Base-by-base conservation (phyloP, 495 filamentous ascomycete species). In the Podospora australis region DNA sequence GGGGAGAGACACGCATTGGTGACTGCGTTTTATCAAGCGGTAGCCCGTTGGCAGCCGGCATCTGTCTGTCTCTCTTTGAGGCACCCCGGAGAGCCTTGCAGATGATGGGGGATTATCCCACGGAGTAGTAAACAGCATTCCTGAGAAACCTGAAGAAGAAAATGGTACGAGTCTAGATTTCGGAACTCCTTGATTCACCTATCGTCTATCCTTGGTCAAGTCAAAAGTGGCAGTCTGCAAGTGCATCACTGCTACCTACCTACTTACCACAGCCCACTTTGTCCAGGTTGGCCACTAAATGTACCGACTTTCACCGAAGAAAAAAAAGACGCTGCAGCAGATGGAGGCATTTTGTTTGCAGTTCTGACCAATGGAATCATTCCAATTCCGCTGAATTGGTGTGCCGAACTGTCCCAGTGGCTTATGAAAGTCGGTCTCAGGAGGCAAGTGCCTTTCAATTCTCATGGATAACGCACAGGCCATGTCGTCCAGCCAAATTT, bases 1-100 rank as follows among this genome's bases (percentile, higher is more conserved):
- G n/a, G n/a, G n/a, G n/a, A n/a, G n/a, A n/a, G n/a, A n/a, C n/a
- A n/a, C n/a, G n/a, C n/a, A n/a, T n/a, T n/a, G n/a, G n/a, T n/a
- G n/a, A n/a, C n/a, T n/a, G n/a, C n/a, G n/a, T n/a, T n/a, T n/a
- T n/a, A n/a, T n/a, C n/a, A n/a, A n/a, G n/a, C n/a, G n/a, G n/a
- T n/a, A n/a, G n/a, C n/a, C n/a, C 39, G 45, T 45, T 19, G 32
- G 40, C 51, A 55, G 39, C 55, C 52, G 52, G 48, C 39, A 46
- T 29, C n/a, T n/a, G n/a, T n/a, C n/a, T n/a, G n/a, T n/a, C n/a
- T n/a, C n/a, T n/a, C n/a, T n/a, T n/a, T n/a, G n/a, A n/a, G n/a
- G n/a, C n/a, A n/a, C n/a, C n/a, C n/a, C n/a, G 39, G 35, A 45
- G 23, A 32, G 36, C 34, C 23, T 38, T 48, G 35, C 26, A 22